Evolutionary conservation across 768 basidiomycete species (phyloP).

Genomic region (Chalciporus sphaerocephalus): DNA sequence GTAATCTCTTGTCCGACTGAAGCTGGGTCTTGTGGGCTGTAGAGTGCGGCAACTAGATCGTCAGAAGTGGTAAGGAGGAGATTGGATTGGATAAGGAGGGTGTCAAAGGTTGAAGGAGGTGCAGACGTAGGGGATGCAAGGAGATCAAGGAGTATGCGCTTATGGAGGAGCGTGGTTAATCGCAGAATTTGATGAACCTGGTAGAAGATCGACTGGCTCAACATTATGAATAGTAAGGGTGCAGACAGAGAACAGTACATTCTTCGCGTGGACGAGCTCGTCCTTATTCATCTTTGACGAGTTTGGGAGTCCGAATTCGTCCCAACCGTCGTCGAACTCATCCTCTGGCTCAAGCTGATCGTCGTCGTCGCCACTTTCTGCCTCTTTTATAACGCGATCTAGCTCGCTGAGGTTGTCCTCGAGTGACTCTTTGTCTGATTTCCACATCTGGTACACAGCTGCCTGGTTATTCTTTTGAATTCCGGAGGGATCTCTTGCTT

Average conservation of each 20-base stretch:
- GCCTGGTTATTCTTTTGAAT: constrained; percentile 53
- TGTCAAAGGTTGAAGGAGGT: constrained; percentile 40
- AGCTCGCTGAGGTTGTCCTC: constrained; percentile 61
- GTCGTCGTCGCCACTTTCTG: constrained; percentile 31
- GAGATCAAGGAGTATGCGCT: constrained; percentile 51
- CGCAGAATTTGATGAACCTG: constrained; percentile 62
- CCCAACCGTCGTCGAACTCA: constrained; percentile 52
- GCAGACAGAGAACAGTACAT: constrained; percentile 38
- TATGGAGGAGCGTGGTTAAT: constrained; percentile 57
- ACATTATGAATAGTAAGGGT: background rate
- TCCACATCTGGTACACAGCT: constrained; percentile 54
- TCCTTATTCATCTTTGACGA: constrained; percentile 40
- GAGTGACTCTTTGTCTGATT: constrained; percentile 50
- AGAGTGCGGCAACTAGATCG: constrained; percentile 63
- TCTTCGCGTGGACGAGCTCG: constrained; percentile 57
- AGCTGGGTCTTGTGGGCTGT: constrained; percentile 53
- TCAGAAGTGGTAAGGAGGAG: constrained; percentile 53
- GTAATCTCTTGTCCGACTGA: constrained; percentile 39
- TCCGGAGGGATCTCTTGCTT: constrained; percentile 41
- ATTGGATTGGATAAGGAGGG: constrained; percentile 47
- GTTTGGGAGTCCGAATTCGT: constrained; percentile 50
- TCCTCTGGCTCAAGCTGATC: constrained; percentile 10
- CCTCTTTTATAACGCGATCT: constrained; percentile 46
- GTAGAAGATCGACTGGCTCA: background rate
- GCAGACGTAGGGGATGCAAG: constrained; percentile 34